phyloP scores from a whole-genome alignment of 345 rosid species.

The Dipteronia dyeriana region DNA sequence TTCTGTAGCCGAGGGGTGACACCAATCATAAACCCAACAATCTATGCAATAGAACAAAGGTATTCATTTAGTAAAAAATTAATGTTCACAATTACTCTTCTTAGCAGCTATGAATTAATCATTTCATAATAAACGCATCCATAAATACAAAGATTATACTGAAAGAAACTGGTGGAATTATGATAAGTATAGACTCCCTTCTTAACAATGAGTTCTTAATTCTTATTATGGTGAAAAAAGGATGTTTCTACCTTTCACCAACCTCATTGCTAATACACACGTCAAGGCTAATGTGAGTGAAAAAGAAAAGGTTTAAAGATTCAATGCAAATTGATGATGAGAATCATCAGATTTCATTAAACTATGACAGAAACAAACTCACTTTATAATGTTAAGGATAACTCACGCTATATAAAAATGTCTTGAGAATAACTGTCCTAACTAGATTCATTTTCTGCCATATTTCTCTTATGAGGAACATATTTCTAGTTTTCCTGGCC shows the following conservation, averaged over 20 bases:
- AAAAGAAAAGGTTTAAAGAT: neutral
- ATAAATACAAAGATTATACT: neutral
- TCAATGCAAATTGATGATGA: neutral
- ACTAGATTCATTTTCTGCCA: neutral
- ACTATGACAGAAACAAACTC: neutral
- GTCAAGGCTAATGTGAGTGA: neutral
- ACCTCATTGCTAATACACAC: neutral
- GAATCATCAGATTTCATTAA: neutral
- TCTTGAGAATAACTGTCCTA: neutral
- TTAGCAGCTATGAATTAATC: neutral
- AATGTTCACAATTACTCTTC: neutral
- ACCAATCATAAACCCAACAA: slow-evolving; percentile 29
- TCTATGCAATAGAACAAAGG: slow-evolving; percentile 15
- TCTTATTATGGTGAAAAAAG: neutral
- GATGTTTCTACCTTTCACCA: neutral
- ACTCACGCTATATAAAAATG: neutral
- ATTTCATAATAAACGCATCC: neutral
- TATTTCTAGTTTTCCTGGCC: neutral
- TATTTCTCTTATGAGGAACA: too few relatives aligned
- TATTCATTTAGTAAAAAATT: neutral
- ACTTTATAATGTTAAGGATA: neutral
- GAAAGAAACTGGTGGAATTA: neutral
- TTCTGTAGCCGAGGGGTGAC: slow-evolving; percentile 25
- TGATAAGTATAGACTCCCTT: neutral
- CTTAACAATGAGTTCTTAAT: neutral